Evolutionary conservation across 352 stramenopile species (phyloP), one percentile per base, ranked within the genome.

Genomic region (Globisporangium okanoganense): DNA sequence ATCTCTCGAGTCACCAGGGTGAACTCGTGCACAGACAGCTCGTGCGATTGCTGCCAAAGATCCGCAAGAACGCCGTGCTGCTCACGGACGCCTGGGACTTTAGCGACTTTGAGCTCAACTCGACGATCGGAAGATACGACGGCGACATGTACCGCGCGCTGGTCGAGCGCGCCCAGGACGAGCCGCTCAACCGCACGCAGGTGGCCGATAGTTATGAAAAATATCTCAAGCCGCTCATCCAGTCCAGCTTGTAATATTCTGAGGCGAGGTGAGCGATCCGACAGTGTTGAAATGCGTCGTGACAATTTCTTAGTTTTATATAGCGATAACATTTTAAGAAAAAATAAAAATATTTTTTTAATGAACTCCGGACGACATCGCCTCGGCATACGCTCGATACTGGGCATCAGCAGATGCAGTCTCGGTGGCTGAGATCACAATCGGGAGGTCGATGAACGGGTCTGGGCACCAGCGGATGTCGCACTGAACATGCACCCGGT

Each of bases 71-170:
- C 65, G 70, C 67, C 1, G 67, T 78, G 35, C 55, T 75, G 40
- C 64, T 81, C 44, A 77, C 70, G 13, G 62, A 81, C 38, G 65
- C 57, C 8, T 78, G 70, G 65, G 64, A 76, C 58, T 76, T 72
- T 18, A 83, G 24, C 5, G 79, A 89, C 62, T 85, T 85, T 33
- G 77, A 87, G 58, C 56, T 89, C 2, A 82, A 85, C 70, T 89
- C 79, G 69, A 75, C 76, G n/a, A 86, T 89, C 44, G 78, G 79
- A 0, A 66, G 76, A n/a, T 90, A 84, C 66, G 79, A 90, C 38
- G 78, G 79, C n/a, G 79, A 90, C 58, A 73, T 90, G 0, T 90
- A 90, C 69, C 75, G 76, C 33, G 79, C 79, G 29, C 29, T 91
- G 36, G 73, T 87, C 8, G 56, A 70, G 53, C 77, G 70, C 14